Evolutionary conservation across 495 filamentous ascomycete species (phyloP).

Genomic region (Lophiotrema nucula): DNA sequence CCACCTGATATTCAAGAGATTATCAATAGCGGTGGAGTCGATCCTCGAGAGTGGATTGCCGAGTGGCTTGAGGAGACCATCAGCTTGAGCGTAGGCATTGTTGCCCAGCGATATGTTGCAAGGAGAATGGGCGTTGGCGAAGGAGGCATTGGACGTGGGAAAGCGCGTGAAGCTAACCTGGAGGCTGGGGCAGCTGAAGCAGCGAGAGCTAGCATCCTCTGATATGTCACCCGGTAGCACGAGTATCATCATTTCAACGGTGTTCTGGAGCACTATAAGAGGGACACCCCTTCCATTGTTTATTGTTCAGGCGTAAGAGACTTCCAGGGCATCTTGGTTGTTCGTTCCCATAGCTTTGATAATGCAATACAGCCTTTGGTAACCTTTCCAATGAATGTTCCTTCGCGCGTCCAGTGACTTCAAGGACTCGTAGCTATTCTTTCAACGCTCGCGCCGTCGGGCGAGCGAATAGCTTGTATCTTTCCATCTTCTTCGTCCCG

Average conservation of each 20-base stretch:
- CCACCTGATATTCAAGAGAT: conserved; percentile 87
- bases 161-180: conserved; percentile 69
- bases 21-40: conserved; percentile 81
- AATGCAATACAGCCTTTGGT: too few species aligned
- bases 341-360: too few species aligned
- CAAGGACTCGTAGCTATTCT: too few species aligned
- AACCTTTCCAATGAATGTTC: too few species aligned
- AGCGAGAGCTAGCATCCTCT: conserved; percentile 57
- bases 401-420: too few species aligned
- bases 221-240: background rate
- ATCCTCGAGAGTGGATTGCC: conserved; percentile 93
- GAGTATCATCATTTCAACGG: background rate
- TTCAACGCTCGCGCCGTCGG: too few species aligned
- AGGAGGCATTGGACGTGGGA: conserved; percentile 75
- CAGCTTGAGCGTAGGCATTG: conserved; percentile 72
- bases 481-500: too few species aligned
- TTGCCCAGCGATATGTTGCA: conserved; percentile 96
- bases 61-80: conserved; percentile 95
- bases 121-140: conserved; percentile 94
- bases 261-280: background rate
- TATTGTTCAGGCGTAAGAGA: background rate
- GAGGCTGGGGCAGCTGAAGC: conserved; percentile 78
- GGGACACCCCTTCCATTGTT: too few species aligned
- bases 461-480: too few species aligned
- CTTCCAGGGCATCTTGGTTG: background rate